Conservation (phyloP, 2,329 filamentous ascomycete genomes). For the Podosphaera aphanis region DNA sequence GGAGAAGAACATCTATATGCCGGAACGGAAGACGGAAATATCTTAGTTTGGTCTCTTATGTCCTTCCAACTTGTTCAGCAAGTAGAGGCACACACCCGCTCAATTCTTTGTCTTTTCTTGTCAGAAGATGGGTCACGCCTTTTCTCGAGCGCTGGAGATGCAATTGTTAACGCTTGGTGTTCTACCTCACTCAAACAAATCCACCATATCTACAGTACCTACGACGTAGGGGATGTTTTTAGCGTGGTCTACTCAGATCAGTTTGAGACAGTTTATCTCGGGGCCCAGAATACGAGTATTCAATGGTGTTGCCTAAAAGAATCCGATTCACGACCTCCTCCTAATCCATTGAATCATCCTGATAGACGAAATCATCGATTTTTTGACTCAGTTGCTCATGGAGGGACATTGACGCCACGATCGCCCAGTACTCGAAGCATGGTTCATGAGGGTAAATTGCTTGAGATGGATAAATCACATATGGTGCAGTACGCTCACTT, state of each 20-base stretch:
- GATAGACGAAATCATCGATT: constrained; percentile 64
- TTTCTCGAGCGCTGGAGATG: constrained; percentile 83
- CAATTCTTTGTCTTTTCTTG: constrained; percentile 65
- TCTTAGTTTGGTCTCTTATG: constrained; percentile 71
- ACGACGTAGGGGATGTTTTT: constrained; percentile 90
- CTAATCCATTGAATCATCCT: constrained; percentile 45
- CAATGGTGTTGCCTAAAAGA: constrained; percentile 71
- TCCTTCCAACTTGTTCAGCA: constrained; percentile 62
- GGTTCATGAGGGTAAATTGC: constrained; percentile 34
- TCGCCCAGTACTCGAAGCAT: constrained; percentile 23
- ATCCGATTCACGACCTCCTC: constrained; percentile 31
- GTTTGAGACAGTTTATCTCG: constrained; percentile 66
- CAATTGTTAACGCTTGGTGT: constrained; percentile 85
- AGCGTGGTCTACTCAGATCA: constrained; percentile 71
- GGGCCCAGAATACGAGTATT: constrained; percentile 82
- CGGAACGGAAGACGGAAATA: constrained; percentile 81
- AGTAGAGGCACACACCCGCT: constrained; percentile 76
- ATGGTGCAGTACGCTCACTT: constrained; percentile 80
- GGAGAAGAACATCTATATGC: constrained; percentile 68
- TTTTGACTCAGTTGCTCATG: constrained; percentile 82
- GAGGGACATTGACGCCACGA: constrained; percentile 51
- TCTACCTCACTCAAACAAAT: constrained; percentile 51
- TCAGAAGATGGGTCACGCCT: constrained; percentile 50
- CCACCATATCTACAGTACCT: constrained; percentile 78
- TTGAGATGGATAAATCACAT: constrained; percentile 64